Evolutionary conservation across 192 early-diverging fungal species (phyloP).

Genomic region (Backusella sp.): DNA sequence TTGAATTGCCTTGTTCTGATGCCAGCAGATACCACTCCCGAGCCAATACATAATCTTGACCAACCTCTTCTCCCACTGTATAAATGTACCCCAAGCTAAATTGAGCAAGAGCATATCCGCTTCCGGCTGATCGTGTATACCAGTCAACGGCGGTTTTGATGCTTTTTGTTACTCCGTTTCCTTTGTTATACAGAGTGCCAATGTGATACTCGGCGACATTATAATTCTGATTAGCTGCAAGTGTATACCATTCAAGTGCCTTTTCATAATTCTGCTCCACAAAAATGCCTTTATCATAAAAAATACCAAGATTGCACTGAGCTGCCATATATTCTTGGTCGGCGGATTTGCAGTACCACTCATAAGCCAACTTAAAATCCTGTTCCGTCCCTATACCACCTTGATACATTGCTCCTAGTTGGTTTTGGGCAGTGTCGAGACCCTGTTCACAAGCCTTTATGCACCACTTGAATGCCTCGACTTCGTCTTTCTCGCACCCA

Average conservation of each 20-base stretch:
- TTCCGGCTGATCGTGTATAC: constrained; percentile 24
- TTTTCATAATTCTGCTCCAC: constrained; percentile 10
- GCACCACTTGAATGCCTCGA: constrained; percentile 5
- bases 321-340: constrained; percentile 26
- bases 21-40: constrained; percentile 63
- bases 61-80: constrained; percentile 40
- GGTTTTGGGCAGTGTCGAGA: neutral
- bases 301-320: constrained; percentile 22
- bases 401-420: constrained; percentile 25
- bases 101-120: constrained; percentile 29
- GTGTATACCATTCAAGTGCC: constrained; percentile 37
- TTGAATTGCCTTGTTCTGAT: constrained; percentile 62
- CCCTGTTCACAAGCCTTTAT: neutral
- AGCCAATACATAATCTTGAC: constrained; percentile 61
- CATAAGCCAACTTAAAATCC: constrained; percentile 19
- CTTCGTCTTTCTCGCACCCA: neutral
- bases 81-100: constrained; percentile 32
- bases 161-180: constrained; percentile 8
- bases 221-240: constrained; percentile 14
- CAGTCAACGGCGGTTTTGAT: neutral
- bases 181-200: neutral
- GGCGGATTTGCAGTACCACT: constrained; percentile 38
- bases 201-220: neutral
- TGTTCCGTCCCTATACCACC: constrained; percentile 24
- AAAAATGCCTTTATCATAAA: constrained; percentile 32